These are phyloP conservation scores for Kazachstania psychrophila DNA, from an alignment of 805 yeast species.

Conservation along the genomic window DNA sequence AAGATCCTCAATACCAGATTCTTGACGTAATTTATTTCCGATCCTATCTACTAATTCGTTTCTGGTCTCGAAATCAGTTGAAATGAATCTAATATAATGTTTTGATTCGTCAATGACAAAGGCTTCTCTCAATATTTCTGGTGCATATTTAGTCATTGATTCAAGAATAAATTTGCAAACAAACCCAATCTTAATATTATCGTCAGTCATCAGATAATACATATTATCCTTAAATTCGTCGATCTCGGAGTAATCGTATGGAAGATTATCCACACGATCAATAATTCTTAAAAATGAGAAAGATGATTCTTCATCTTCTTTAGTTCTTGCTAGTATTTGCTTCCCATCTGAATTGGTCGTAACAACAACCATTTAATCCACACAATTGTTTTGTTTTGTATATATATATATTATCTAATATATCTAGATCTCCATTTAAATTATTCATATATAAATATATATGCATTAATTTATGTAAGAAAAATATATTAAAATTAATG, in stretches of 20 bases:
- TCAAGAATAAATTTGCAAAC: constrained; percentile 30
- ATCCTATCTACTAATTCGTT: constrained; percentile 36
- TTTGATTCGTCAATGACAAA: constrained; percentile 26
- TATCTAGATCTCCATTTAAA: no score
- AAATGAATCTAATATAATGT: constrained; percentile 25
- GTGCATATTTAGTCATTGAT: constrained; percentile 21
- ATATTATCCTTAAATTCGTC: constrained; percentile 21
- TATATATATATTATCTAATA: no score
- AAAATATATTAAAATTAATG: no score
- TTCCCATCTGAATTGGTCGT: constrained; percentile 6
- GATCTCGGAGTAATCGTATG: constrained; percentile 14
- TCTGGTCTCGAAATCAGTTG: constrained; percentile 27
- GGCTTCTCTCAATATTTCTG: constrained; percentile 8
- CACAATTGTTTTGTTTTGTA: no score
- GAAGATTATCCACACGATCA: constrained; percentile 24
- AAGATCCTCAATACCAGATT: constrained; percentile 28
- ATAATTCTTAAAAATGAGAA: constrained; percentile 23
- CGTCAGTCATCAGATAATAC: constrained; percentile 32
- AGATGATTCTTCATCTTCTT: constrained; percentile 11
- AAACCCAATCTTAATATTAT: constrained; percentile 32
- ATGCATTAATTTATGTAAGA: no score
- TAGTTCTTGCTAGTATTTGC: constrained; percentile 20
- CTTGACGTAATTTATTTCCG: constrained; percentile 35
- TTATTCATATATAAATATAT: no score
- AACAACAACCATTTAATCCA: constrained; percentile 20